Evolutionary conservation across 176 grass and related monocot species (phyloP).

Genomic region (Poa annua): DNA sequence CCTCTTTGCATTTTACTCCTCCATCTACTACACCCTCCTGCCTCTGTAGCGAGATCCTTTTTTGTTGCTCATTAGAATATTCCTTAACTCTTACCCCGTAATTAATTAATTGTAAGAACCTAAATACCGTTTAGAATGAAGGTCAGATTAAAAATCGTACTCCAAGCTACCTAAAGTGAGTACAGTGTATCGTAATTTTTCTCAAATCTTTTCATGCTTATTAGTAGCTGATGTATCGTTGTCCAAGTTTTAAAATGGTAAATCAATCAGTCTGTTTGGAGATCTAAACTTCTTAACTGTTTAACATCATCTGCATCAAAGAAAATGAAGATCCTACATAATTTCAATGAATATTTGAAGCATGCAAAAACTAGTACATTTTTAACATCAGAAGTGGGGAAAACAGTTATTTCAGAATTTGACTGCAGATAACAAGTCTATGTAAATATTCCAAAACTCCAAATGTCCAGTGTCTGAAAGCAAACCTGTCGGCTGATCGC

Average conservation of each 20-base stretch:
- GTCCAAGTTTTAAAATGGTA: constrained; percentile 16
- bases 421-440: neutral
- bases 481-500: constrained; percentile 89
- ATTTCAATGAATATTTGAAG: neutral
- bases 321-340: neutral
- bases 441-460: neutral
- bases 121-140: constrained; percentile 8
- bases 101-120: neutral
- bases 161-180: neutral
- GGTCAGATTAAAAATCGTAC: neutral
- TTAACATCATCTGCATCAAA: neutral
- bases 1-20: constrained; percentile 2
- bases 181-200: neutral
- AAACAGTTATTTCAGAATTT: neutral
- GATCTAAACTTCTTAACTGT: neutral
- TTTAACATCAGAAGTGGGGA: neutral
- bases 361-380: neutral
- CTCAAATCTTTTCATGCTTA: neutral
- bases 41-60: neutral
- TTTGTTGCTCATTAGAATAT: neutral
- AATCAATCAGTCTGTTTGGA: constrained; percentile 10
- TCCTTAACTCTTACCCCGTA: neutral
- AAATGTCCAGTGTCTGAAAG: neutral
- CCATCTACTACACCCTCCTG: neutral
- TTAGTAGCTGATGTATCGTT: neutral